Conservation (phyloP, 352 stramenopile genomes). For the Halophytophthora polymorphica region DNA sequence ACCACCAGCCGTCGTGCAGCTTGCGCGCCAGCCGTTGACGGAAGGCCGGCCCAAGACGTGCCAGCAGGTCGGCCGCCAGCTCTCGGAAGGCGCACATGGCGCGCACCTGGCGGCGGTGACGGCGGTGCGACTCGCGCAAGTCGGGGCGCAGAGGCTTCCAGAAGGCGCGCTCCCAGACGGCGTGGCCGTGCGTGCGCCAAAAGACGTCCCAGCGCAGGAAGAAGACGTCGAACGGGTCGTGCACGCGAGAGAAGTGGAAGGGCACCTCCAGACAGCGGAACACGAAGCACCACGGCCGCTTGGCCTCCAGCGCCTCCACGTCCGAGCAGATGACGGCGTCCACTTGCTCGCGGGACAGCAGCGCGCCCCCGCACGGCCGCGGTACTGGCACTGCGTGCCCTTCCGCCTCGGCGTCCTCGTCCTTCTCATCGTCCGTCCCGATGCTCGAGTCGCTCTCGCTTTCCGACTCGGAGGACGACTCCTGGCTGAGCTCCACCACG, state of each 20-base stretch:
- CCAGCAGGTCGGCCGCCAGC: conserved; percentile 27
- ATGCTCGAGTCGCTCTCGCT: neutral
- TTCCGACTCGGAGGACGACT: neutral
- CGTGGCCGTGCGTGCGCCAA: conserved; percentile 34
- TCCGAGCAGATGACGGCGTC: conserved; percentile 20
- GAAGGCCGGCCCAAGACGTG: conserved; percentile 4
- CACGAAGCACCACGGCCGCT: conserved; percentile 42
- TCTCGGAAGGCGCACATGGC: conserved; percentile 29
- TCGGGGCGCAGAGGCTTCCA: conserved; percentile 30
- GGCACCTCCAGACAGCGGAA: conserved; percentile 42
- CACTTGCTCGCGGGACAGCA: conserved; percentile 13
- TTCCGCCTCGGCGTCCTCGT: conserved; percentile 1
- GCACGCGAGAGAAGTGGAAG: conserved; percentile 20
- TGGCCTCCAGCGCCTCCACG: conserved; percentile 22
- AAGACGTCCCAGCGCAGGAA: conserved; percentile 56
- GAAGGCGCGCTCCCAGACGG: conserved; percentile 47
- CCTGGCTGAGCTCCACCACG: too few relatives aligned
- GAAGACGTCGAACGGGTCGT: conserved; percentile 36
- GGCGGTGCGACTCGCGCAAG: conserved; percentile 25
- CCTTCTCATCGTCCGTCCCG: conserved; percentile 4
- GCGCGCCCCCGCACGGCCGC: conserved; percentile 8
- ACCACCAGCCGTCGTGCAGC: conserved; percentile 33
- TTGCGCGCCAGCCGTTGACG: conserved; percentile 2
- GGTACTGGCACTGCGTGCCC: neutral
- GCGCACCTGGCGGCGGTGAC: conserved; percentile 27